Evolutionary conservation across 1,139 yeast species (phyloP).

Genomic region (Oligophagozyma castellii): DNA sequence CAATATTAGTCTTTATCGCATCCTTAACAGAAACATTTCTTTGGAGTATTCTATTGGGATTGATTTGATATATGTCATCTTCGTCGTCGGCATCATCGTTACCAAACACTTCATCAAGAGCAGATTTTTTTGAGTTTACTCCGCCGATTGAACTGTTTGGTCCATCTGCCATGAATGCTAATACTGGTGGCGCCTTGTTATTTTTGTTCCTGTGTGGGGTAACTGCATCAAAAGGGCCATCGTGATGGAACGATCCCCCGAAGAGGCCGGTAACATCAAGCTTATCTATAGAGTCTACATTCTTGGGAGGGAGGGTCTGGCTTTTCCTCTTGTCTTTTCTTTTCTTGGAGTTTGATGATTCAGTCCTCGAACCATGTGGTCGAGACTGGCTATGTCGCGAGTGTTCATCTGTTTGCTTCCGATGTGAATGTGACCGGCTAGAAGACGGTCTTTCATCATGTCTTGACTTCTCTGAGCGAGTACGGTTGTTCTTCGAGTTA

Average conservation of each 20-base stretch:
- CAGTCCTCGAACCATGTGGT: slow-evolving; percentile 5
- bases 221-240: slow-evolving; percentile 98
- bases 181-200: slow-evolving; percentile 72
- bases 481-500: slow-evolving; percentile 1
- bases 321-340: slow-evolving; percentile 32
- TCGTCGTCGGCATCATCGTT: slow-evolving; percentile 13
- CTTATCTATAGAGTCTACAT: slow-evolving; percentile 82
- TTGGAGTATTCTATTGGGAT: slow-evolving; percentile 64
- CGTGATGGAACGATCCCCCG: slow-evolving; percentile 96
- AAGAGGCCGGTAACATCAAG: slow-evolving; percentile 90
- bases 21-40: slow-evolving; percentile 12
- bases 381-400: slow-evolving; percentile 2
- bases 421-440: slow-evolving; percentile 2
- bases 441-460: neutral
- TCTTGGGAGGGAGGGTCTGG: slow-evolving; percentile 32
- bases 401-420: slow-evolving; percentile 1
- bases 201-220: slow-evolving; percentile 89
- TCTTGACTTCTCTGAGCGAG: slow-evolving; percentile 12
- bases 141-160: slow-evolving; percentile 83
- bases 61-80: slow-evolving; percentile 36
- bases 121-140: slow-evolving; percentile 23
- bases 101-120: slow-evolving; percentile 24
- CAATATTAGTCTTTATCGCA: slow-evolving; percentile 36
- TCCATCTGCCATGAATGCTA: slow-evolving; percentile 91
- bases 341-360: slow-evolving; percentile 3